Conservation (phyloP, 129 eudicot species). For the Flaveria sonorensis region DNA sequence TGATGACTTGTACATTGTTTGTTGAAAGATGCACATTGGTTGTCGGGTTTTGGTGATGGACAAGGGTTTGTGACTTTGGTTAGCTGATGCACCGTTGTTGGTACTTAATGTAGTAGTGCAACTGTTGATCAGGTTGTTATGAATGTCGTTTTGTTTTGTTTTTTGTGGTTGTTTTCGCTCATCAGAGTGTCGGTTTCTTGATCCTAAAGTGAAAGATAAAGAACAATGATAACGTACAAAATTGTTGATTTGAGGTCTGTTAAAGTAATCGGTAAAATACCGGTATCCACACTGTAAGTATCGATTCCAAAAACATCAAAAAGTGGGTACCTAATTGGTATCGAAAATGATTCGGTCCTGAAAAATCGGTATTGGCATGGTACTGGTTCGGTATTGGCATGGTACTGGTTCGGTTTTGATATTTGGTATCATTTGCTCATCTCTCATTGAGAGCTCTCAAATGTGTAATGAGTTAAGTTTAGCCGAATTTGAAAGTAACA, state of each 20-base stretch:
- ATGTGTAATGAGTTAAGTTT: too few species aligned
- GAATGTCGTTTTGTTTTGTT: constrained; percentile 18
- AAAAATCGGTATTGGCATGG: too few species aligned
- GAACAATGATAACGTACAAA: neutral
- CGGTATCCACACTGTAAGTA: too few species aligned
- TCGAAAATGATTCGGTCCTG: too few species aligned
- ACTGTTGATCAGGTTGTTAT: constrained; percentile 32
- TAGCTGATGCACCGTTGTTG: constrained; percentile 33
- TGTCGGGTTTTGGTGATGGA: constrained; percentile 16
- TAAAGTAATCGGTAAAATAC: too few species aligned
- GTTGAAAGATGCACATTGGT: constrained; percentile 22
- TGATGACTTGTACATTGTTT: constrained; percentile 30
- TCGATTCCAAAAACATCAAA: too few species aligned
- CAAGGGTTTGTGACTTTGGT: constrained; percentile 19
- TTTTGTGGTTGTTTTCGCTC: neutral
- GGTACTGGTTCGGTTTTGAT: too few species aligned
- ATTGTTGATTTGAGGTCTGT: neutral
- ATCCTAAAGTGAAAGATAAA: neutral
- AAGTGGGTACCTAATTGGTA: too few species aligned
- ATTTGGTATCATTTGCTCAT: too few species aligned
- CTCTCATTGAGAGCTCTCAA: too few species aligned
- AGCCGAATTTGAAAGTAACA: too few species aligned
- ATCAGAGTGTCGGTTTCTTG: neutral
- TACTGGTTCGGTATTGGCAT: too few species aligned
- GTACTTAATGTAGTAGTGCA: constrained; percentile 31